Conservation (phyloP, 1,139 yeast genomes). For the Lizanozyma gosingica region DNA sequence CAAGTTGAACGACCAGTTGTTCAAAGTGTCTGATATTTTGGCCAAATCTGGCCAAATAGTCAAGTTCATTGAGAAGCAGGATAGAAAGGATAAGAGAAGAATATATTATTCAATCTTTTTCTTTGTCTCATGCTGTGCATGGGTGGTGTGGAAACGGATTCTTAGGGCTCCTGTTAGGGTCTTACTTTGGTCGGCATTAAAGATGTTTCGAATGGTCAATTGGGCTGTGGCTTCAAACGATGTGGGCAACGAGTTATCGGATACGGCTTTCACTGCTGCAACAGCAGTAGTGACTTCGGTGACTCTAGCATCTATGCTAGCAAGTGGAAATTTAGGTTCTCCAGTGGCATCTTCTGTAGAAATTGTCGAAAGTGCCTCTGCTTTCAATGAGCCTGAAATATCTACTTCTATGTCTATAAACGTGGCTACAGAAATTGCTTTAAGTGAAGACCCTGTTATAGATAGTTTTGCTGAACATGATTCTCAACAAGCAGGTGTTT, state of each 20-base stretch:
- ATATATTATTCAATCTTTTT: conserved; percentile 54
- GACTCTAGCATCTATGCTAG: not conserved
- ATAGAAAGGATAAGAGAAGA: conserved; percentile 49
- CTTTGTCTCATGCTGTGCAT: conserved; percentile 43
- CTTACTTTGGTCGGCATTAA: conserved; percentile 49
- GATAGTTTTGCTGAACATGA: not conserved
- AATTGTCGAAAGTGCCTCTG: no score
- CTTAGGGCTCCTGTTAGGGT: conserved; percentile 47
- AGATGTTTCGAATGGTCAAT: conserved; percentile 18
- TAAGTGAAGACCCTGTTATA: not conserved
- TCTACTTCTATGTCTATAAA: not conserved
- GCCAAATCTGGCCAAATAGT: conserved; percentile 49
- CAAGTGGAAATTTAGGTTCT: no score
- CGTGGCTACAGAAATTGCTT: not conserved
- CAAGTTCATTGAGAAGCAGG: conserved; percentile 58
- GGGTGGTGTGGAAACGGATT: conserved; percentile 61
- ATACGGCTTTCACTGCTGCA: no score
- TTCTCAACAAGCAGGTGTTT: no score
- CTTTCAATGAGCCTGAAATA: not conserved
- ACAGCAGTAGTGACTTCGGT: not conserved
- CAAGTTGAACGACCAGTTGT: conserved; percentile 41
- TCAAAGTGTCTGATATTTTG: conserved; percentile 46
- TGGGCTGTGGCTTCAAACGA: not conserved
- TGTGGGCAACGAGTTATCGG: no score
- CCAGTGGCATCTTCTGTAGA: no score